Evolutionary conservation across 2,329 filamentous ascomycete species (phyloP), one percentile per base, ranked within the genome.

Genomic region (Bisporella sp.): DNA sequence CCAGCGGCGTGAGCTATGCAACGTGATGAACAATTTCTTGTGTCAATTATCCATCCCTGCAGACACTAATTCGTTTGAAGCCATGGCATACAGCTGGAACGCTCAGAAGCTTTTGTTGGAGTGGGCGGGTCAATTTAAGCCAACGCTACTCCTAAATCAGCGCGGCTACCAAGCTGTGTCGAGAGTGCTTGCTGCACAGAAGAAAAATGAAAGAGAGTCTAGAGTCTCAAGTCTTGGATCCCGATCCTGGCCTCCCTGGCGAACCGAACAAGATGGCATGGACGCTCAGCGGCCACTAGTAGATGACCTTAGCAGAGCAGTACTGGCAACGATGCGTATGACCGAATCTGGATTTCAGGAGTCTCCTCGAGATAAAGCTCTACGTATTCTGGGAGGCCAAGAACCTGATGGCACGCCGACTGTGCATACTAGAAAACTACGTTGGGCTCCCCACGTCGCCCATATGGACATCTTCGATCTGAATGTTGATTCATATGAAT

Each of bases 201-300:
- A 71, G 41, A 84, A 81, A 59, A 76, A 74, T 6, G 60, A 66
- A 5, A 66, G 65, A 5, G 81, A 85, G 62, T 66, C 64, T 11
- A 72, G 70, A 33, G 73, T 72, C 32, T 71, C 75, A 1, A 56
- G 65, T 21, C 73, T 77, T 31, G 72, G 79, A 49, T 67, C 69
- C 2, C 69, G 73, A 46, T 72, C 71, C 2, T 84, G 81, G 81
- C 81, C 81, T 7, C 81, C 81, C 0, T 84, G 81, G 64, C 67
- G 78, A 49, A 69, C 72, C 37, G 71, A 75, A 8, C 73, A 76
- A 51, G 77, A 84, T 58, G 81, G 80, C 1, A 75, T 79, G 54
- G 81, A 85, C 60, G 80, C 81, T 55, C 70, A 67, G 46, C 70
- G 72, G 46, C 69, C 71, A 5, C 68, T 67, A 1, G 71, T 77